These are phyloP conservation scores for Leptomonas pyrrhocoris DNA, from an alignment of 208 protist species.

Conservation along the genomic window DNA sequence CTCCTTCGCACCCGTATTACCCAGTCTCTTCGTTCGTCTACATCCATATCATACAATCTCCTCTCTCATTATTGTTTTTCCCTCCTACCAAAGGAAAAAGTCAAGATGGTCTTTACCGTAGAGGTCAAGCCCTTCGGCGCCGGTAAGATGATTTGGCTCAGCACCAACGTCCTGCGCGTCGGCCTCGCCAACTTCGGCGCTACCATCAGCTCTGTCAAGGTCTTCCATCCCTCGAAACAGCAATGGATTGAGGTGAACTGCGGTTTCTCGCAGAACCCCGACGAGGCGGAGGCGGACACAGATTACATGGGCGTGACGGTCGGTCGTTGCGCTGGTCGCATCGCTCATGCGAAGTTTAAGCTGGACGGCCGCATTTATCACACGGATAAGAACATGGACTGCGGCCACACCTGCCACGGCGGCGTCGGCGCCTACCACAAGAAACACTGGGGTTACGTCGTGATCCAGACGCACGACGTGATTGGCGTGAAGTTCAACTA, in stretches of 20 bases:
- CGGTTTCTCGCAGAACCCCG: conserved; percentile 52
- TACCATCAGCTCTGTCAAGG: conserved; percentile 44
- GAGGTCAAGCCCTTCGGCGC: conserved; percentile 40
- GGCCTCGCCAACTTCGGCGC: conserved; percentile 57
- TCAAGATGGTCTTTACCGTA: conserved; percentile 33
- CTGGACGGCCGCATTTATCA: conserved; percentile 43
- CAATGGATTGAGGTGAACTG: conserved; percentile 60
- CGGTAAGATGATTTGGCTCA: conserved; percentile 41
- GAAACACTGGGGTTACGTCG: conserved; percentile 55
- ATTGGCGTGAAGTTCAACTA: conserved; percentile 34
- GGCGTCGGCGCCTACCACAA: conserved; percentile 51
- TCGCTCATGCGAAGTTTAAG: conserved; percentile 46
- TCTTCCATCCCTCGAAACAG: conserved; percentile 30
- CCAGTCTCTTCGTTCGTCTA: no score
- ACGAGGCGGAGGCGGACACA: conserved; percentile 49
- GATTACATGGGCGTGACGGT: conserved; percentile 62
- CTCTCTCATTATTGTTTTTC: background rate
- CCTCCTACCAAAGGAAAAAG: background rate
- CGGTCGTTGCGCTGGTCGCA: conserved; percentile 65
- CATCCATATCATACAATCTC: no score
- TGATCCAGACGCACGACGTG: conserved; percentile 2
- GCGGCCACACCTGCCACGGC: conserved; percentile 47
- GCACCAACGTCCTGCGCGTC: conserved; percentile 37
- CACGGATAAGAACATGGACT: conserved; percentile 16
- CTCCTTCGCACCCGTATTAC: no score